phyloP scores from a whole-genome alignment of 495 filamentous ascomycete species.

The Talaromyces nanjingensis region DNA sequence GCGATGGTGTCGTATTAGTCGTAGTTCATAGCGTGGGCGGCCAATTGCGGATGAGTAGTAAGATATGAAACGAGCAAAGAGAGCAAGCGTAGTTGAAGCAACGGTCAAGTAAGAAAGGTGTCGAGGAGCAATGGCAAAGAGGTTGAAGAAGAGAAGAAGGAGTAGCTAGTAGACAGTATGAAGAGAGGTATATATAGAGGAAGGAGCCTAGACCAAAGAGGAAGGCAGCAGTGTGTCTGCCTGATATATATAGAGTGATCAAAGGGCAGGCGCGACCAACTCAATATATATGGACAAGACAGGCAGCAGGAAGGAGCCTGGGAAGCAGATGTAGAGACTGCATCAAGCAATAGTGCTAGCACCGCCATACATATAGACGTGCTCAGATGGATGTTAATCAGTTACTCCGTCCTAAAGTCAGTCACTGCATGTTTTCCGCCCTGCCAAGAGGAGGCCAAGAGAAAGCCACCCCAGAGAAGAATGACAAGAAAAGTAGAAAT shows the following conservation, averaged over 20 bases:
- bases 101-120: not conserved
- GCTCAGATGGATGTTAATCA: not conserved
- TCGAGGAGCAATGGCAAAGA: not conserved
- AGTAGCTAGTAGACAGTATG: not conserved
- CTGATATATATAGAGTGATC: not conserved
- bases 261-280: not conserved
- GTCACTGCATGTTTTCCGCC: conserved; percentile 2
- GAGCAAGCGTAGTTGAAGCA: not conserved
- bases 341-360: not conserved
- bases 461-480: conserved; percentile 3
- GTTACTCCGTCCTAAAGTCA: not conserved
- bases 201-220: not conserved
- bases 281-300: not conserved
- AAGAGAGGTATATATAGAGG: not conserved
- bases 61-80: not conserved
- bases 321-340: not conserved
- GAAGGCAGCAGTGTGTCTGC: not conserved
- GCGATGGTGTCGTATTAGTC: not conserved
- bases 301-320: not conserved
- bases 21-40: not conserved
- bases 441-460: conserved; percentile 7
- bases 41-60: not conserved
- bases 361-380: not conserved
- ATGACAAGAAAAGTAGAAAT: conserved; percentile 1
- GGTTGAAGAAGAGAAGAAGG: not conserved